phyloP scores from a whole-genome alignment of 371 early-diverging fungal genomes.

The Vairimorpha apis region DNA sequence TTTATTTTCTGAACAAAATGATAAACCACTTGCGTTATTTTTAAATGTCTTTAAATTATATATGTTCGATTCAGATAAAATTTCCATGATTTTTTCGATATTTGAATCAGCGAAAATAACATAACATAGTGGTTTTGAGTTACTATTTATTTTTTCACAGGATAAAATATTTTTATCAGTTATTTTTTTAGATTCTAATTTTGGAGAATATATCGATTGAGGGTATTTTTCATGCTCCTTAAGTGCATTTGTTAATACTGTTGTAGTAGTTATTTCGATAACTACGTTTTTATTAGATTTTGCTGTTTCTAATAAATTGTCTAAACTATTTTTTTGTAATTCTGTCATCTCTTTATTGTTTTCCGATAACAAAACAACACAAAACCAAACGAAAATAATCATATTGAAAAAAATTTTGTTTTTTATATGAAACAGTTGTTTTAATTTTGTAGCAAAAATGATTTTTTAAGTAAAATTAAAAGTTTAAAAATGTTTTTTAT shows the following conservation, averaged over 20 bases:
- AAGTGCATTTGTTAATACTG: not conserved
- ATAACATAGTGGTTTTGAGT: not conserved
- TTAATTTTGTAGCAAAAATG: too few relatives aligned
- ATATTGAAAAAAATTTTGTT: too few relatives aligned
- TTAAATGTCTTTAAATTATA: not conserved
- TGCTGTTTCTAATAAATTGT: not conserved
- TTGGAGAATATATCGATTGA: not conserved
- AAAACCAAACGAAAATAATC: too few relatives aligned
- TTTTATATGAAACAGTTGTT: too few relatives aligned
- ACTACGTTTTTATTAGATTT: not conserved
- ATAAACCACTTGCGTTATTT: not conserved
- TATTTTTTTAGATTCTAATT: not conserved
- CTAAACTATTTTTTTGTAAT: too few relatives aligned
- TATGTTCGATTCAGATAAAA: not conserved
- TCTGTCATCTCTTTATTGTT: too few relatives aligned
- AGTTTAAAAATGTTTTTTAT: too few relatives aligned
- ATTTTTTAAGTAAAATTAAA: too few relatives aligned
- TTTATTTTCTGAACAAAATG: not conserved
- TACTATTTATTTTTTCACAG: not conserved
- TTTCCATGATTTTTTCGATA: not conserved
- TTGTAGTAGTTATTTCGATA: constrained; percentile 2
- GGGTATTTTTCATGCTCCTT: not conserved
- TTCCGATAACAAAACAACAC: too few relatives aligned
- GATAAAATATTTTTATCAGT: too few relatives aligned
- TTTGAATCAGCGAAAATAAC: not conserved